Percentiles rank a stretch among this genome's conserved stretches.
These are phyloP conservation scores for Pythium aristosporum DNA, from an alignment of 352 stramenopile species.

Conservation along the genomic window DNA sequence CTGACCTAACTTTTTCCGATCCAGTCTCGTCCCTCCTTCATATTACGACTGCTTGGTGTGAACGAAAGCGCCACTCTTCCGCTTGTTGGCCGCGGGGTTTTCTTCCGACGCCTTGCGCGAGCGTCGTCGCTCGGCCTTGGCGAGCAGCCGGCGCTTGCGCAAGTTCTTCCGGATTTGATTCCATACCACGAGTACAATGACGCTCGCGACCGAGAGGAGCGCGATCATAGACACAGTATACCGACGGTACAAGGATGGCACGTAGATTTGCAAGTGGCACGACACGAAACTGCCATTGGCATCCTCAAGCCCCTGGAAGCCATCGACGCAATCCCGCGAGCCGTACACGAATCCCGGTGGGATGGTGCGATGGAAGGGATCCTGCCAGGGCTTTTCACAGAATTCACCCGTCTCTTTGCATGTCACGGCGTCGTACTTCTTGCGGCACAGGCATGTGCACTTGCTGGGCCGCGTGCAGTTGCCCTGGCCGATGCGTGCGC, in stretches of 20 bases:
- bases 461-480: constrained; percentile 92
- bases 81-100: constrained; percentile 28
- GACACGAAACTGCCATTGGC: constrained; percentile 86
- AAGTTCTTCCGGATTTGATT: constrained; percentile 86
- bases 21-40: too few relatives aligned
- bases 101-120: constrained; percentile 75
- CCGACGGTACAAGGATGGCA: constrained; percentile 81
- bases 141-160: constrained; percentile 69
- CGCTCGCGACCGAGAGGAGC: constrained; percentile 61
- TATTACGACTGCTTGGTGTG: constrained; percentile 59
- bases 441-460: constrained; percentile 91
- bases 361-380: constrained; percentile 70
- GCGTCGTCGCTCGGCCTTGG: constrained; percentile 90
- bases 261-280: constrained; percentile 95
- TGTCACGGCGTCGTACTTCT: constrained; percentile 64
- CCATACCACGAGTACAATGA: constrained; percentile 78
- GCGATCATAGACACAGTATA: constrained; percentile 82
- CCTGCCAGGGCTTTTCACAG: constrained; percentile 84
- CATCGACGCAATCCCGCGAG: constrained; percentile 87
- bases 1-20: neutral
- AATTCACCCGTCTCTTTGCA: constrained; percentile 73
- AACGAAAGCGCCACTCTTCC: constrained; percentile 52
- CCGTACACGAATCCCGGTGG: constrained; percentile 91
- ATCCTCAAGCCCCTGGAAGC: constrained; percentile 93
- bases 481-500: constrained; percentile 74